Evolutionary conservation across 73 alveolate species (phyloP), one percentile per base, ranked within the genome.

Genomic region (Uronychia setigera): DNA sequence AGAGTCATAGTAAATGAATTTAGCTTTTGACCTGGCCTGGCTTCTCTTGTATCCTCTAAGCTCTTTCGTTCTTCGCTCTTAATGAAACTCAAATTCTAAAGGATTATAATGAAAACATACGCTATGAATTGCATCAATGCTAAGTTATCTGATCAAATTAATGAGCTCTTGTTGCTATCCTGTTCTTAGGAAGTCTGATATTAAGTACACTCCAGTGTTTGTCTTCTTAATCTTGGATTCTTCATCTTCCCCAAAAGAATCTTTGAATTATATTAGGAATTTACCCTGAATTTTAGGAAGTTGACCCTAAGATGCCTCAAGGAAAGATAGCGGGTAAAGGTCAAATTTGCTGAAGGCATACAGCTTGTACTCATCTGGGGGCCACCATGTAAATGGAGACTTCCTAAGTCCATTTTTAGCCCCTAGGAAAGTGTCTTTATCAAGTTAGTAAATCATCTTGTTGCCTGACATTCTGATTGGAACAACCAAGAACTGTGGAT

Each of bases 381-480:
- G 95, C 95, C 95, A 91, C 96, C 96, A 91, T 19, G 85, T 32
- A 9, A 77, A 59, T 0, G 92, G 87, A 9, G 75, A 80, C 81
- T 92, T 87, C 35, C 80, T 59, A 0, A 91, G 76, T 32, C 88
- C 82, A 11, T 83, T 83, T 31, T 78, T 87, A 26, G 84, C 92
- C 25, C 96, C 96, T 28, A 60, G 91, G 82, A 80, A 88, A 5
- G 82, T 5, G 0, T 58, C 92, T 76, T 86, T 86, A 0, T 80
- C 92, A 59, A 91, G 25, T 35, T 86, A 35, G 76, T 91, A 91
- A 26, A 91, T 81, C 5, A 82, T 87, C 35, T 92, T 82, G 76
- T 81, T 0, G 31, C 99, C 99, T 26, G 83, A 30, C 96, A 95
- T 91, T 75, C 87, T 80, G 0, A 91, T 77, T 0, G 99, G 99